phyloP scores from a whole-genome alignment of 1,284 basidiomycete species.

The Dichomitus squalens region DNA sequence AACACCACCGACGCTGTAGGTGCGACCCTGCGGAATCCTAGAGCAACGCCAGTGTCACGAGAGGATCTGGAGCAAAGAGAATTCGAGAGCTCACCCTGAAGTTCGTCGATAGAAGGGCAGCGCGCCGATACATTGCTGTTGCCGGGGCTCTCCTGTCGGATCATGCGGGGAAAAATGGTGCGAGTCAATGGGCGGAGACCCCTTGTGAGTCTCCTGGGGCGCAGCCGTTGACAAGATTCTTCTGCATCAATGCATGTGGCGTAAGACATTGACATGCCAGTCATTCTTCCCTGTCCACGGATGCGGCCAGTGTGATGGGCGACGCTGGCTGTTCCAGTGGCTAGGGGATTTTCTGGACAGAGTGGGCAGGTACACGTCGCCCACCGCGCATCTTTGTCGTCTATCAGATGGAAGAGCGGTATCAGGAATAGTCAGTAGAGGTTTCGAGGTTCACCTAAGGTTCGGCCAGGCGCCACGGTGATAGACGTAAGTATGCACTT shows the following conservation, averaged over 20 bases:
- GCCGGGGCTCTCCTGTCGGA: background rate
- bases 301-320: background rate
- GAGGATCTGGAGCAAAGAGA: background rate
- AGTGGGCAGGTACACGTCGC: background rate
- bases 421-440: background rate
- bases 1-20: background rate
- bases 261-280: constrained; percentile 6
- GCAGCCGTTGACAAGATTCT: background rate
- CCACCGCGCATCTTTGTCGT: background rate
- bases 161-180: constrained; percentile 9
- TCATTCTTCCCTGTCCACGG: constrained; percentile 13
- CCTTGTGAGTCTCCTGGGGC: constrained; percentile 8
- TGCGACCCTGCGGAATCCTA: background rate
- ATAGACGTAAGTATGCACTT: background rate
- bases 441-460: constrained; percentile 4
- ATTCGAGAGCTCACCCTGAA: background rate
- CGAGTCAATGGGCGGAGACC: background rate
- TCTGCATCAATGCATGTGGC: constrained; percentile 22
- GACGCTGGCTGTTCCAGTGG: background rate
- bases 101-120: background rate
- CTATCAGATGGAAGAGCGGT: background rate
- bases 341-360: background rate
- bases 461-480: background rate
- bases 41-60: background rate
- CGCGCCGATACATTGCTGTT: background rate